Percentiles rank a stretch among this genome's conserved stretches.
Conservation (phyloP, 805 yeast genomes). For the Torulaspora franciscae region DNA sequence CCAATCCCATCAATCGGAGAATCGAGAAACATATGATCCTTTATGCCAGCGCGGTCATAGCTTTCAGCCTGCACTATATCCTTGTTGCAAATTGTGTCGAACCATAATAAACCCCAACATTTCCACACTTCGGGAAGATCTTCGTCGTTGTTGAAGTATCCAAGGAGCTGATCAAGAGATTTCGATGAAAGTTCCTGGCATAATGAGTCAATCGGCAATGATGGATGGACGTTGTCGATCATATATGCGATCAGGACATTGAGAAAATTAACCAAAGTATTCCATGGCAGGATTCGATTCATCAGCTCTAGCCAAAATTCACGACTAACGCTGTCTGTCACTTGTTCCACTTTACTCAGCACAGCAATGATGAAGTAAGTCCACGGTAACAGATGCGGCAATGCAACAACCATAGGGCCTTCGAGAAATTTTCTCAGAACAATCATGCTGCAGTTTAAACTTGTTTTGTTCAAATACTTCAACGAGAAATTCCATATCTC, state of each 20-base stretch:
- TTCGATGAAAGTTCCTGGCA: conserved; percentile 25
- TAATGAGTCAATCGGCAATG: conserved; percentile 19
- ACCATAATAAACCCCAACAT: conserved; percentile 83
- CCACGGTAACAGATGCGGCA: conserved; percentile 76
- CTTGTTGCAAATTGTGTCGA: conserved; percentile 53
- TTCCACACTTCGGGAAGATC: conserved; percentile 73
- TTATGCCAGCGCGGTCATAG: conserved; percentile 52
- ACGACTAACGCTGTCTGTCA: conserved; percentile 16
- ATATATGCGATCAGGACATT: conserved; percentile 47
- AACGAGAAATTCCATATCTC: conserved; percentile 53
- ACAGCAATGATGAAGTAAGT: conserved; percentile 63
- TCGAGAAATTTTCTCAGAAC: conserved; percentile 60
- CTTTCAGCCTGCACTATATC: conserved; percentile 43
- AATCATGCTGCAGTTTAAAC: conserved; percentile 61
- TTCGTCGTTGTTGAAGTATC: conserved; percentile 53
- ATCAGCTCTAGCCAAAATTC: conserved; percentile 36
- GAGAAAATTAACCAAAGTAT: conserved; percentile 55
- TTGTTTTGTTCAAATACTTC: conserved; percentile 54
- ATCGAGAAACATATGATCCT: conserved; percentile 52
- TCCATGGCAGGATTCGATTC: conserved; percentile 63
- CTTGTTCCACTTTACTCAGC: conserved; percentile 47
- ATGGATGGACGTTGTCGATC: conserved; percentile 25
- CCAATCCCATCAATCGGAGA: conserved; percentile 59
- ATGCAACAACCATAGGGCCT: conserved; percentile 63
- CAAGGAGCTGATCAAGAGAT: conserved; percentile 40